These are phyloP conservation scores for Rachicladosporium sp. DNA, from an alignment of 2,329 filamentous ascomycete genomes.

Conservation along the genomic window DNA sequence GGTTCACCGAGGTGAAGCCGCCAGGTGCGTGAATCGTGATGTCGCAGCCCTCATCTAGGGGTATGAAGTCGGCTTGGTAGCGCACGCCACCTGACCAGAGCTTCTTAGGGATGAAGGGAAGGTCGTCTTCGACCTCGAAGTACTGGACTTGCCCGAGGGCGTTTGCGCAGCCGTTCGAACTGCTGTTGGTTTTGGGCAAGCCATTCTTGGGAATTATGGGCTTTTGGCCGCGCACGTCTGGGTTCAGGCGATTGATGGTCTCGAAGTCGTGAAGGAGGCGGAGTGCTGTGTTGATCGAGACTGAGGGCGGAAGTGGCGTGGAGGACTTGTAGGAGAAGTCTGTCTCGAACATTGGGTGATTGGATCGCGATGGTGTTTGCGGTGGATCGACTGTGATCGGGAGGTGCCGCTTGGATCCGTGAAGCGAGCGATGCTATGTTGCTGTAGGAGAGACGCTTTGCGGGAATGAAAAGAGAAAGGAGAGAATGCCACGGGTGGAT, in stretches of 20 bases:
- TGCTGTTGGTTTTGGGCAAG: conserved; percentile 4
- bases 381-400: too few relatives aligned
- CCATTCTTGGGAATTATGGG: conserved; percentile 14
- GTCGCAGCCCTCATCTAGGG: conserved; percentile 20
- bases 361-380: too few relatives aligned
- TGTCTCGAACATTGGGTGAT: conserved; percentile 20
- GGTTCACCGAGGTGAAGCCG: conserved; percentile 22
- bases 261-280: conserved; percentile 23
- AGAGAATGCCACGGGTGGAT: too few relatives aligned
- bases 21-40: conserved; percentile 24
- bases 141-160: conserved; percentile 5
- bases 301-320: conserved; percentile 14
- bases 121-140: conserved; percentile 24
- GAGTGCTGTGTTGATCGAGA: conserved; percentile 15
- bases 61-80: conserved; percentile 21
- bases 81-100: conserved; percentile 22
- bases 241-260: conserved; percentile 19
- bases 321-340: conserved; percentile 20
- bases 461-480: too few relatives aligned
- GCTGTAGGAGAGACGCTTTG: too few relatives aligned
- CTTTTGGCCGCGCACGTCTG: conserved; percentile 20
- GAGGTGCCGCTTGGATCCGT: too few relatives aligned
- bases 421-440: too few relatives aligned
- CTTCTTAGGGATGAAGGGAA: conserved; percentile 23
- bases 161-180: conserved; percentile 3